Evolutionary conservation across 2,329 filamentous ascomycete species (phyloP).

Genomic region (Elsinoe necatrix): DNA sequence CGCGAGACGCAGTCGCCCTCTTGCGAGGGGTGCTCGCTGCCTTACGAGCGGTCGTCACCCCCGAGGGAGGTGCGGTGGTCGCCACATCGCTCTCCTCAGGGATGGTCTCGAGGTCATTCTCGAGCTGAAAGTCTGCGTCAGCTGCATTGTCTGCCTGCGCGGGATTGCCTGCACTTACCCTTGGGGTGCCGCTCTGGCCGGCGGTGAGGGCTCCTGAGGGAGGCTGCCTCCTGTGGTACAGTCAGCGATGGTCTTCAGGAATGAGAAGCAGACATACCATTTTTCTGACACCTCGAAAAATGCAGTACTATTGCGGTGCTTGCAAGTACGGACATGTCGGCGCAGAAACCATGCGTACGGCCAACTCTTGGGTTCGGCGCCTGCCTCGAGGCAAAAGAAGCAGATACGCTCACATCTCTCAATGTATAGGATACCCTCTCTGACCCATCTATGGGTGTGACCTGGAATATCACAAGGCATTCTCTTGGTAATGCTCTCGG

Average conservation of each 20-base stretch:
- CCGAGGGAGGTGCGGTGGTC: background rate
- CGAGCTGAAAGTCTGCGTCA: background rate
- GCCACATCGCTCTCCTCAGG: background rate
- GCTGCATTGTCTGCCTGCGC: background rate
- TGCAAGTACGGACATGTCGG: slow-evolving; percentile 24
- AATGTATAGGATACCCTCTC: slow-evolving; percentile 22
- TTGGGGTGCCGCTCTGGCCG: background rate
- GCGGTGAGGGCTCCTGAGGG: background rate
- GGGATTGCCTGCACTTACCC: background rate
- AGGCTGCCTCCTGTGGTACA: background rate
- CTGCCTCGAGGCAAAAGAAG: slow-evolving; percentile 22
- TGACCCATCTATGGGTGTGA: slow-evolving; percentile 24
- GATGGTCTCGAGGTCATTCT: background rate
- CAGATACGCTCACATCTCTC: slow-evolving; percentile 24
- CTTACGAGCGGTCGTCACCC: background rate
- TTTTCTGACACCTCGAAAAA: slow-evolving; percentile 18
- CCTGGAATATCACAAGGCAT: slow-evolving; percentile 25
- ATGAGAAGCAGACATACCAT: slow-evolving; percentile 20
- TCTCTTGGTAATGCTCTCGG: background rate
- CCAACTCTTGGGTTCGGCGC: slow-evolving; percentile 18
- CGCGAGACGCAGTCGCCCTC: background rate
- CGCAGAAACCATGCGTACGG: slow-evolving; percentile 26
- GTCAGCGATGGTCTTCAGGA: background rate
- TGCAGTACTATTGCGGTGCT: slow-evolving; percentile 19
- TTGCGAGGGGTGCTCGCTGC: background rate